A percentile compares a stretch with the other conserved stretches of the same genome.
These are phyloP conservation scores for Corylus heterophylla DNA, from an alignment of 306 rosid genomes.

Conservation along the genomic window DNA sequence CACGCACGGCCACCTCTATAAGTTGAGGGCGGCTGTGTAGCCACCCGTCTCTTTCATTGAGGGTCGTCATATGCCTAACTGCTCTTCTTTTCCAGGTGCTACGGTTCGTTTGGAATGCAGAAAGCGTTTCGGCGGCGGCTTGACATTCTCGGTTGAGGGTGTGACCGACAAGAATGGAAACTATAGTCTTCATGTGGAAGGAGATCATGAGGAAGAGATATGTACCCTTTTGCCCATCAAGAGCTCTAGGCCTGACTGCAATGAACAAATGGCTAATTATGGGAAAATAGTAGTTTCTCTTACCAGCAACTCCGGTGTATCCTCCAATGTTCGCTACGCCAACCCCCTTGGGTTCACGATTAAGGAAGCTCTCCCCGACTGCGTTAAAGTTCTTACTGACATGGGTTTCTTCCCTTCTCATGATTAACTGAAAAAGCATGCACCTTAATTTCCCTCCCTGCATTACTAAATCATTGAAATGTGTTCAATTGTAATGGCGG, in stretches of 20 bases:
- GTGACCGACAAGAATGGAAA: conserved; percentile 15
- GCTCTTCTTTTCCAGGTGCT: conserved; percentile 19
- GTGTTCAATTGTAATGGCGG: too few species aligned
- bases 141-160: background rate
- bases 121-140: background rate
- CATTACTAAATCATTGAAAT: too few species aligned
- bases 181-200: conserved; percentile 5
- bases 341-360: conserved; percentile 28
- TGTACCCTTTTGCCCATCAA: conserved; percentile 20
- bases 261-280: background rate
- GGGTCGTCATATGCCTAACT: too few species aligned
- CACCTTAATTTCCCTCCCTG: too few species aligned
- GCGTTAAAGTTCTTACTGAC: background rate
- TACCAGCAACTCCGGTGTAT: conserved; percentile 14
- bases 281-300: conserved; percentile 18
- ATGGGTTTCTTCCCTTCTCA: too few species aligned
- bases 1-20: too few species aligned
- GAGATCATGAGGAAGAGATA: conserved; percentile 21
- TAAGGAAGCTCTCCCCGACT: conserved; percentile 12
- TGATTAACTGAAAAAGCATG: too few species aligned
- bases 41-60: background rate
- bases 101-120: conserved; percentile 19
- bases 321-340: conserved; percentile 18
- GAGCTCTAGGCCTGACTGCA: conserved; percentile 15
- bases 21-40: background rate